Evolutionary conservation across 768 basidiomycete species (phyloP), one percentile per base, ranked within the genome.

Genomic region (Candolleomyces efflorescens): DNA sequence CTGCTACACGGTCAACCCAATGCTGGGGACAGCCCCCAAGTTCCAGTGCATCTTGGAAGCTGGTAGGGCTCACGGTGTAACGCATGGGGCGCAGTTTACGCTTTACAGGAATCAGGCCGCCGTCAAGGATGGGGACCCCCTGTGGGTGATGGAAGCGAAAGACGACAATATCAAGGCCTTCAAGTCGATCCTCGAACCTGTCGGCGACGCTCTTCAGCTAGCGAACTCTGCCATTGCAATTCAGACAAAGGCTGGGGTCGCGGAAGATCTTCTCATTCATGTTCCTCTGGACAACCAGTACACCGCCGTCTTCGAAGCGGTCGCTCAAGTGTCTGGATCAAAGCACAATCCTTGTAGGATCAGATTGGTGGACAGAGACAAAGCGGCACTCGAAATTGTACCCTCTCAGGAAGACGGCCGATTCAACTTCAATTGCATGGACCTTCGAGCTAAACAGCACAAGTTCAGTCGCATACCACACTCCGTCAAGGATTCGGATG

Each of bases 51-150:
- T 37, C 12, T 18, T 56, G 9, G 26, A 56, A 39, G 55, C 26
- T 10, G 55, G 55, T 3, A 18, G 26, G 3, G 55, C 55, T 1
- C 71, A 73, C 51, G 71, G 73, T 1, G 63, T 75, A 22, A 69
- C 68, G 1, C 41, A 59, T 0, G 70, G 66, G 2, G 70, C 68
- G 15, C 59, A 50, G 5, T 66, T 68, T 56, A 53, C 62, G 3
- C 58, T 66, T 7, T 68, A 72, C 53, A 58, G 53, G 48, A 65
- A 62, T 3, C 67, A 71, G 55, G 60, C 61, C 52, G 18, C 13
- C 27, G 18, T 60, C 59, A n/a, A 60, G 60, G 32, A 1, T 32
- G 17, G 59, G 64, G 5, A 71, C 69, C 51, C 62, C 58, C 24
- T 70, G 3, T 68, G 67, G 6, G 54, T 50, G 18, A 48, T 71